Evolutionary conservation across 257 asterid genomes (phyloP).

Genomic region (Plectranthus barbatus): DNA sequence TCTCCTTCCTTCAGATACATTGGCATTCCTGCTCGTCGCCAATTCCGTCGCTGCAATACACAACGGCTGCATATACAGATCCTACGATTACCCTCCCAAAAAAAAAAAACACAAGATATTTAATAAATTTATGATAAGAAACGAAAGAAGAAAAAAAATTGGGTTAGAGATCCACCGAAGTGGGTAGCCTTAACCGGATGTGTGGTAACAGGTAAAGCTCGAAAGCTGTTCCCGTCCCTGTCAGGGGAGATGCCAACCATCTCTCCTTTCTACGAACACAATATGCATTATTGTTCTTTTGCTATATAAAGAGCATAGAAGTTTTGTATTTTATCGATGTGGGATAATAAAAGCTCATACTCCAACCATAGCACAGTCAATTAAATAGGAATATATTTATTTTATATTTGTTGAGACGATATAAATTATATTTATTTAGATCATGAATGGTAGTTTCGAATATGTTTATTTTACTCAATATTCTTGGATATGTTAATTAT

Average conservation of each 20-base stretch:
- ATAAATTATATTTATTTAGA: too few species aligned
- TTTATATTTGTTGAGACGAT: too few species aligned
- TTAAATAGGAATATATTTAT: too few species aligned
- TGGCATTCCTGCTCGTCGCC: conserved; percentile 50
- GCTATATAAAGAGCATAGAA: too few species aligned
- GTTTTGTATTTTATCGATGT: too few species aligned
- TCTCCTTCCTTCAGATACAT: conserved; percentile 92
- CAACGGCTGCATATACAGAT: conserved; percentile 80
- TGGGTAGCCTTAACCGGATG: conserved; percentile 35
- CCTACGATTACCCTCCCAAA: conserved; percentile 39
- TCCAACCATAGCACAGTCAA: too few species aligned
- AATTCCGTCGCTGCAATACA: conserved; percentile 75
- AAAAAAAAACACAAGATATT: background rate
- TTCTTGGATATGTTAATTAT: too few species aligned
- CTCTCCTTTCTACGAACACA: conserved; percentile 17
- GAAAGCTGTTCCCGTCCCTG: conserved; percentile 34
- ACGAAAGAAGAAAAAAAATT: conserved; percentile 1
- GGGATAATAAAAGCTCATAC: too few species aligned
- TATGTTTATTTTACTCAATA: too few species aligned
- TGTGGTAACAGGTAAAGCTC: conserved; percentile 29
- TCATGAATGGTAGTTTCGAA: too few species aligned
- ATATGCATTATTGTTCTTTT: too few species aligned
- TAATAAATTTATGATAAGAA: too few species aligned
- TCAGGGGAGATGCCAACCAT: conserved; percentile 28
- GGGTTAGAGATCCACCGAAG: conserved; percentile 31